Evolutionary conservation across 768 basidiomycete species (phyloP).

Genomic region (Rhodotorula babjevae): DNA sequence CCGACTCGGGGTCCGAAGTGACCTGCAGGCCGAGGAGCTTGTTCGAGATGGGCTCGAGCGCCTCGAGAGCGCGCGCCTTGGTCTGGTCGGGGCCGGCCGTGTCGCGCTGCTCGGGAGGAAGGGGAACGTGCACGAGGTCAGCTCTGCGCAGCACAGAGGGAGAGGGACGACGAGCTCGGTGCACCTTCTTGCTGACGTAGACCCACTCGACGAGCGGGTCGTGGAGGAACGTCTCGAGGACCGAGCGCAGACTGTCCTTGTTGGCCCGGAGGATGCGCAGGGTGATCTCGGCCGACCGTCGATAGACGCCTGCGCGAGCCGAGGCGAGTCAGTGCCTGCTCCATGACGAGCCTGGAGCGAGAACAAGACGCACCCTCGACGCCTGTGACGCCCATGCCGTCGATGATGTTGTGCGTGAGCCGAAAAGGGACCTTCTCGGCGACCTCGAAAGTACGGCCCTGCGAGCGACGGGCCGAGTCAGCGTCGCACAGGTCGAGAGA

Average conservation of each 20-base stretch:
- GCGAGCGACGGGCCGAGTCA: background rate
- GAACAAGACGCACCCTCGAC: constrained; percentile 63
- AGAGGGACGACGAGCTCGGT: constrained; percentile 42
- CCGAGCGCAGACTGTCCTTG: constrained; percentile 87
- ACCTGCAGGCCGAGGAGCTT: constrained; percentile 58
- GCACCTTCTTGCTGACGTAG: constrained; percentile 61
- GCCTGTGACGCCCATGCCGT: constrained; percentile 86
- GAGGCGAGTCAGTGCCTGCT: constrained; percentile 4
- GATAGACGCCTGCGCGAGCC: constrained; percentile 64
- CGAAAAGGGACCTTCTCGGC: constrained; percentile 92
- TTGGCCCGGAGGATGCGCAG: constrained; percentile 80
- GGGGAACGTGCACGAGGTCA: background rate
- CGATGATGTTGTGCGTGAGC: constrained; percentile 84
- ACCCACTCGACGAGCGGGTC: constrained; percentile 97
- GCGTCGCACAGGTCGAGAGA: background rate
- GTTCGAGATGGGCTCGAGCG: constrained; percentile 72
- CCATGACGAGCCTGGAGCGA: background rate
- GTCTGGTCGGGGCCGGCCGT: constrained; percentile 7
- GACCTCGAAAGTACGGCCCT: constrained; percentile 77
- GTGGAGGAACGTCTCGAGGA: constrained; percentile 92
- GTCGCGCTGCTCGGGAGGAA: background rate
- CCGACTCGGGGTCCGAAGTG: constrained; percentile 37
- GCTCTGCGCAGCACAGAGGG: background rate
- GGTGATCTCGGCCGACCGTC: constrained; percentile 84
- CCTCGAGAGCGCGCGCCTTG: constrained; percentile 50